Evolutionary conservation across 1,284 basidiomycete genomes (phyloP).

Genomic region (Ceratobasidium theobromae): DNA sequence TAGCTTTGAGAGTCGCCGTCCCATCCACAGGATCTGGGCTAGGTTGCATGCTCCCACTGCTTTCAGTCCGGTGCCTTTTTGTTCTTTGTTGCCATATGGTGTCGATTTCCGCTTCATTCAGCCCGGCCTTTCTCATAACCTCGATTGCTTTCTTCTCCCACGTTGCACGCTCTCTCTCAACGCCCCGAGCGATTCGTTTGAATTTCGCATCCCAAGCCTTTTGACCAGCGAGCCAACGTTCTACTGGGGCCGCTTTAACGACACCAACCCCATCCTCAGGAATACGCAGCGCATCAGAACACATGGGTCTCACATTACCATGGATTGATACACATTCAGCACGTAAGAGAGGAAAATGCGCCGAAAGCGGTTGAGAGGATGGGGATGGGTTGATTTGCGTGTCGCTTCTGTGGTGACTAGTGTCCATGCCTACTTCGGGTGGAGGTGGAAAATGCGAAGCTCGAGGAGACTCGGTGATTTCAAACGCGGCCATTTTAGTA

Average conservation of each 20-base stretch:
- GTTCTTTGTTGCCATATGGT: conserved; percentile 22
- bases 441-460: background rate
- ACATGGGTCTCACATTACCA: conserved; percentile 44
- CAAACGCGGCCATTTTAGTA: background rate
- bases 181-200: conserved; percentile 28
- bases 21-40: background rate
- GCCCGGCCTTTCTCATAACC: conserved; percentile 21
- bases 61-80: background rate
- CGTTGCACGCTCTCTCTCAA: conserved; percentile 34
- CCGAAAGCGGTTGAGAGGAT: background rate
- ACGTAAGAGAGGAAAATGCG: conserved; percentile 2
- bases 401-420: background rate
- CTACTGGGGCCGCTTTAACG: conserved; percentile 43
- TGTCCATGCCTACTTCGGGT: background rate
- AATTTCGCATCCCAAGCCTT: conserved; percentile 29
- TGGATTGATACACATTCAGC: conserved; percentile 43
- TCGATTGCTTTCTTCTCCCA: conserved; percentile 25
- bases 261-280: conserved; percentile 43
- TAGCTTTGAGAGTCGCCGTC: no score
- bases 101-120: conserved; percentile 23
- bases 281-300: conserved; percentile 27
- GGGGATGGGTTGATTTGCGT: background rate
- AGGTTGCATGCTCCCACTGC: background rate
- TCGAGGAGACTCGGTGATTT: conserved; percentile 25
- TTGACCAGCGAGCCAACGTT: conserved; percentile 34